Evolutionary conservation across 257 asterid genomes (phyloP), one percentile per base, ranked within the genome.

Genomic region (Cynanchum wilfordii): DNA sequence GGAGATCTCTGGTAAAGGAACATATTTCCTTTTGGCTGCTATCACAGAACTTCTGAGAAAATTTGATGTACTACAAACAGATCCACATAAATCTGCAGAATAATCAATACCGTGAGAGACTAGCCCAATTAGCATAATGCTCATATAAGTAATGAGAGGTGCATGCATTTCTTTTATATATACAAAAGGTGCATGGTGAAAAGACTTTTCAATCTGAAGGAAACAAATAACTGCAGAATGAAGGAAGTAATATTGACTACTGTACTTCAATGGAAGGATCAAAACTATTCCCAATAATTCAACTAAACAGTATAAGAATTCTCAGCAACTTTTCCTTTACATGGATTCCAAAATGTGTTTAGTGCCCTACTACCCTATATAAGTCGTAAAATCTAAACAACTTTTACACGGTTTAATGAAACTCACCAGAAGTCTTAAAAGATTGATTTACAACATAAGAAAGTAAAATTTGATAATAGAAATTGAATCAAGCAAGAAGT

Each of bases 1-100:
- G 45, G 96, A 82, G 49, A 54, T 84, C 75, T 82, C 78, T 0
- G 90, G 97, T 69, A 92, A 71, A 81, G 87, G 89, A n/a, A 45
- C 83, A 78, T 87, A 92, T 45, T 84, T 88, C 68, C 67, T 81
- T 80, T 85, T 79, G 30, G 64, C 79, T 47, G 64, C 74, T 45
- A 82, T 59, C 45, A 51, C 70, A 19, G 84, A 78, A 77, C 78
- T 75, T 75, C 75, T 70, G 71, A 80, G 69, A 82, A 81, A 59
- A 69, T 77, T 79, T 73, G 73, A 73, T 2, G 75, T 52, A 79
- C 76, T 54, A 79, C 85, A 78, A 63, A 69, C 59, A 4, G 82
- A 80, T 40, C 80, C 84, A 69, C 69, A 83, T 73, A 78, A 71
- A 73, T 89, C 97, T 93, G 89, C 63, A 84, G 56, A 79, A 75